Evolutionary conservation across 306 rosid genomes (phyloP).

Genomic region (Dalbergia cultrata): DNA sequence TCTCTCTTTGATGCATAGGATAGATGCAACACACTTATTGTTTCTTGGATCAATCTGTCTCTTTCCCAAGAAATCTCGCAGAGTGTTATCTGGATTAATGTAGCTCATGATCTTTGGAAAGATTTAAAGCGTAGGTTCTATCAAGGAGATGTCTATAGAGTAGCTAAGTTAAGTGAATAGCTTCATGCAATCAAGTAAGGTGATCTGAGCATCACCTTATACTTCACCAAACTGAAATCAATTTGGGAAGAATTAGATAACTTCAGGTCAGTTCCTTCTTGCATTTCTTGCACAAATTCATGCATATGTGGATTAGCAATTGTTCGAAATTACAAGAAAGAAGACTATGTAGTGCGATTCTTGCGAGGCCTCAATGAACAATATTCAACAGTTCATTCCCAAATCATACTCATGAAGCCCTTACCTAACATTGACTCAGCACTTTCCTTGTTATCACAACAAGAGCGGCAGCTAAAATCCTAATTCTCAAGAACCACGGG

Average conservation of each 20-base stretch:
- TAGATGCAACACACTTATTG: too few species aligned
- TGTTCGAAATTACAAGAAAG: background rate
- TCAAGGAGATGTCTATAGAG: background rate
- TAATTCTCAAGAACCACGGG: too few species aligned
- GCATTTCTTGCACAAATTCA: rapidly evolving
- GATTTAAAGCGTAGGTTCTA: background rate
- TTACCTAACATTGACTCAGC: background rate
- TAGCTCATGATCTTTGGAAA: background rate
- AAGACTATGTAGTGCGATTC: background rate
- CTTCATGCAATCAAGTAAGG: background rate
- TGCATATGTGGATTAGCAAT: background rate
- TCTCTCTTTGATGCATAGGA: too few species aligned
- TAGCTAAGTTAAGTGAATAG: background rate
- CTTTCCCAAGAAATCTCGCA: too few species aligned
- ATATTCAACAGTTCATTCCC: background rate
- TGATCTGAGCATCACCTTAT: too few species aligned
- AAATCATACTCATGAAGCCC: background rate
- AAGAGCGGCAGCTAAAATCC: background rate
- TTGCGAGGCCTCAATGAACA: background rate
- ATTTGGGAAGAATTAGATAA: background rate
- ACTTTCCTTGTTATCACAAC: background rate
- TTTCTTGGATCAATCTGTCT: too few species aligned
- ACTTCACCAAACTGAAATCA: background rate
- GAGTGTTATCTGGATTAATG: too few species aligned
- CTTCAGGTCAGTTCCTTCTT: rapidly evolving